A percentile compares a stretch with the other conserved stretches of the same genome.
Evolutionary conservation across 257 asterid species (phyloP).

Genomic region (Dorcoceras hygrometricum): DNA sequence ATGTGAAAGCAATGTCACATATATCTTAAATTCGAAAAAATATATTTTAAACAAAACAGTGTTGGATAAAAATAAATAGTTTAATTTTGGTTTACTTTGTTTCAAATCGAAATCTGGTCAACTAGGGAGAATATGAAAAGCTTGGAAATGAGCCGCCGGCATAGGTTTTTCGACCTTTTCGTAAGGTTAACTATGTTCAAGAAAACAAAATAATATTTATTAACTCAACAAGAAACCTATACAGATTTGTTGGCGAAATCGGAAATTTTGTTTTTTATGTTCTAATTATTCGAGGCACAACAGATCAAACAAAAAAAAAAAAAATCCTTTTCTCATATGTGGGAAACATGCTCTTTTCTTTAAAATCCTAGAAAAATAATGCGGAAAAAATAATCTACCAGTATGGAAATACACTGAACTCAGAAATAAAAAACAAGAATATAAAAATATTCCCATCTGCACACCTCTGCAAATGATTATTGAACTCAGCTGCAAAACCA

Average conservation of each 20-base stretch:
- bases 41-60: no score
- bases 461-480: neutral
- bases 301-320: conserved; percentile 31
- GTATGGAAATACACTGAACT: no score
- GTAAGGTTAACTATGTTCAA: conserved; percentile 26
- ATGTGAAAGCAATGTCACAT: conserved; percentile 9
- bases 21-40: neutral
- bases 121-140: conserved; percentile 4
- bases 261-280: conserved; percentile 18
- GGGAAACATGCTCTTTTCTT: neutral
- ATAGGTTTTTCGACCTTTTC: conserved; percentile 36
- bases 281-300: neutral
- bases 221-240: conserved; percentile 18
- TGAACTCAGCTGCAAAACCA: neutral
- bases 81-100: conserved; percentile 19
- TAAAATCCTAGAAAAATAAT: neutral
- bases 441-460: neutral
- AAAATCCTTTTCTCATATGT: neutral
- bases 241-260: conserved; percentile 41
- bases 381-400: no score
- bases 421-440: no score
- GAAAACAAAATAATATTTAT: neutral
- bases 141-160: conserved; percentile 33
- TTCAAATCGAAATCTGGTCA: conserved; percentile 38
- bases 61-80: conserved; percentile 7